Evolutionary conservation across 164 flowering plant species (phyloP), one percentile per base, ranked within the genome.

Genomic region (Stephania cephalantha): DNA sequence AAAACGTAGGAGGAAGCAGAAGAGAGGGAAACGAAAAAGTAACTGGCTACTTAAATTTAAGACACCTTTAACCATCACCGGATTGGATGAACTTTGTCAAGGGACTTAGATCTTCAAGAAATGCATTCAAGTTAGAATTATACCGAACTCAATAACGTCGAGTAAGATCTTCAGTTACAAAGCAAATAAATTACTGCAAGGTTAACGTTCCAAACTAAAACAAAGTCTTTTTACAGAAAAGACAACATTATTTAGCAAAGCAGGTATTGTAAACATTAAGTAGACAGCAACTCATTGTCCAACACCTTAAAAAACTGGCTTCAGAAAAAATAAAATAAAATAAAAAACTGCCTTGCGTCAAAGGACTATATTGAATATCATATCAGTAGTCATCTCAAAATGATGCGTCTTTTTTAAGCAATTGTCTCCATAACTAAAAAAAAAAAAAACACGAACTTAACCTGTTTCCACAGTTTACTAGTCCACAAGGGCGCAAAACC

Each of bases 381-480:
- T 66, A 25, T 30, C 18, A 30, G 69, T n/a, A 66, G 13, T 66
- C 35, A 30, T 10, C 12, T 29, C 17, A 29, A 25, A 25, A 25
- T 20, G 7, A 66, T 35, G 42, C 25, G 44, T 30, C 25, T 29
- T 17, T 10, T 66, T 1, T 9, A 25, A 52, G 17, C 12, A 9
- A 48, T 4, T 20, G 20, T 13, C 17, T 9, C 44, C n/a, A 20
- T 12, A 7, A 48, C 70, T 71, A 5, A 74, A 4, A 35, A 74
- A 66, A 22, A 75, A 46, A 8, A n/a, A 68, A 31, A 18, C 67
- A 25, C 18, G 6, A 35, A 48, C 10, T 65, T 84, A 82, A 95
- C 97, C 97, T 95, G 86, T 95, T 95, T 25, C 97, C 97, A 84
- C 97, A 90, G 80, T 95, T 95, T 44, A 81, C 72, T 30, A 93